Evolutionary conservation across 305 asterid species (phyloP), one percentile per base, ranked within the genome.

Genomic region (Coffea humblotiana): DNA sequence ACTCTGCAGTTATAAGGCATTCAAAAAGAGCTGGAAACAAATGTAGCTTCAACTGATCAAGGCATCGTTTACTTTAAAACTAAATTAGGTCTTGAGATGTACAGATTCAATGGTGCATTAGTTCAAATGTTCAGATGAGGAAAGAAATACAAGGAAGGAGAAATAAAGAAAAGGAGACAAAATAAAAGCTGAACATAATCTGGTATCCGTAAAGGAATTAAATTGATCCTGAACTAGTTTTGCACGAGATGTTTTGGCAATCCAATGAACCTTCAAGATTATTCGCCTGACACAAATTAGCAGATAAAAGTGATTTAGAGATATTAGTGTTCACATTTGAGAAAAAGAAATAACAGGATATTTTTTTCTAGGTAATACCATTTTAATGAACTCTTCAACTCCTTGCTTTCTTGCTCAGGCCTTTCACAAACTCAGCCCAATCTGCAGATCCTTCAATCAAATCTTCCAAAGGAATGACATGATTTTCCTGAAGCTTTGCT

Each of bases 381-480:
- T 37, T 37, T 37, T 37, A 37, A 37, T 37, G 43, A 37, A 37
- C 43, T 37, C 43, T 37, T 37, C 5, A 37, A 37, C 43, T 37
- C 43, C 43, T 37, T 37, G 43, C 43, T 37, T 37, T 37, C 43
- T 2, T 37, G 43, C 43, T 2, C 25, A 81, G 52, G 8, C 72
- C 80, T 72, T 70, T 84, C 3, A 58, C 45, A 73, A 71, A 78
- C n/a, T 76, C 82, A 19, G 37, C 78, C 87, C 86, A 86, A 75
- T 87, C 88, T 13, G 74, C 69, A 2, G 87, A 80, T 65, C 80
- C 82, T 71, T 70, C 87, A 27, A 84, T 70, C 87, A 90, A 78
- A 40, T 88, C 89, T 77, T 87, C 89, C 88, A 83, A 67, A 1
- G 85, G 73, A 29, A 85, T 77, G 43, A 49, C 78, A 35, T 79